A percentile compares a stretch with the other conserved stretches of the same genome.
These are phyloP conservation scores for Piloderma croceum DNA, from an alignment of 768 basidiomycete species.

Conservation along the genomic window DNA sequence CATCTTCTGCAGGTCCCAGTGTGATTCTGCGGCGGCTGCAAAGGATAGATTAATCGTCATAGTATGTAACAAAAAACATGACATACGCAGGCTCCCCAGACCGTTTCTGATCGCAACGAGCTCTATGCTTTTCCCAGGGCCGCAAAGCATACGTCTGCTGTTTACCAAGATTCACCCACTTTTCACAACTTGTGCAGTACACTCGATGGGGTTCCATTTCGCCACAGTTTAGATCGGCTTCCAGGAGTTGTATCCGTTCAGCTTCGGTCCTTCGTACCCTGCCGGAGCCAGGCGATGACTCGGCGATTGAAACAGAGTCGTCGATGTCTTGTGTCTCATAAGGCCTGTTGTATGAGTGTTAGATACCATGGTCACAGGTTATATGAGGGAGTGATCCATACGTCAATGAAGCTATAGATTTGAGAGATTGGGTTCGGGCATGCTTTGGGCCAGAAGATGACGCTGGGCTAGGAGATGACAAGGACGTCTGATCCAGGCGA, in stretches of 20 bases:
- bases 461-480: too few relatives aligned
- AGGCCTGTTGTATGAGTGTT: too few relatives aligned
- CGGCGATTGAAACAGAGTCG: slow-evolving; percentile 49
- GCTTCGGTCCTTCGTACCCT: slow-evolving; percentile 51
- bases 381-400: too few relatives aligned
- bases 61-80: slow-evolving; percentile 10
- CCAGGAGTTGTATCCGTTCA: slow-evolving; percentile 60
- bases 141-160: slow-evolving; percentile 51
- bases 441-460: too few relatives aligned
- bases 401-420: too few relatives aligned
- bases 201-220: slow-evolving; percentile 52
- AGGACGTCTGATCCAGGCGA: too few relatives aligned
- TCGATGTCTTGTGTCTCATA: too few relatives aligned
- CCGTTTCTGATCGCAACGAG: slow-evolving; percentile 43
- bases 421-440: too few relatives aligned
- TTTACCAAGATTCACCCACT: slow-evolving; percentile 51
- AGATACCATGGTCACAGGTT: too few relatives aligned
- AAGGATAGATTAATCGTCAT: slow-evolving; percentile 1
- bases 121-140: slow-evolving; percentile 58
- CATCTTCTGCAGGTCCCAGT: slow-evolving; percentile 14
- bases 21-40: slow-evolving; percentile 3
- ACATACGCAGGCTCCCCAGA: slow-evolving; percentile 25
- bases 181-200: slow-evolving; percentile 54
- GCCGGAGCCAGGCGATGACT: slow-evolving; percentile 39
- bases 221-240: slow-evolving; percentile 54